A percentile compares a stretch with the other conserved stretches of the same genome.
Evolutionary conservation across 2,329 filamentous ascomycete genomes (phyloP).

Genomic region (Tothia fuscella): DNA sequence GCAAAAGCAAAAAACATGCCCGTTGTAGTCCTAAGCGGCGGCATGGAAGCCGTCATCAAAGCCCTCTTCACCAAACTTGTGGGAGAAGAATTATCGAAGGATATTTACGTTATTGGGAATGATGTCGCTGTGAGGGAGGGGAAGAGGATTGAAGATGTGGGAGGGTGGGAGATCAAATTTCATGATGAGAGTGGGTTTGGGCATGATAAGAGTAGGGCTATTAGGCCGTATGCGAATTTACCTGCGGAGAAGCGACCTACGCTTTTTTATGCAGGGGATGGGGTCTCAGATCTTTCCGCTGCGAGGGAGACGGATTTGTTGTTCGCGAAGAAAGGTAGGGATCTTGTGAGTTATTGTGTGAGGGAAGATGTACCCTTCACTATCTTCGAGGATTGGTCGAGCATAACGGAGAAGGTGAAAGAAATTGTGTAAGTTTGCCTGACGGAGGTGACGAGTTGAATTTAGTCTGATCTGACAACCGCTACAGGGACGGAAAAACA

Average conservation of each 20-base stretch:
- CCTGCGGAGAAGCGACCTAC: constrained; percentile 58
- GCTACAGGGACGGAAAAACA: constrained; percentile 49
- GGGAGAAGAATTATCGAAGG: constrained; percentile 63
- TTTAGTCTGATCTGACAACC: background rate
- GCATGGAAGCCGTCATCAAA: constrained; percentile 86
- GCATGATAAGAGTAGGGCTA: constrained; percentile 92
- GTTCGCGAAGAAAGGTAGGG: constrained; percentile 84
- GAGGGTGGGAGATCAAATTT: constrained; percentile 79
- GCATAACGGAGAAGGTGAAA: constrained; percentile 64
- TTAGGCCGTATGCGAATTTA: constrained; percentile 72
- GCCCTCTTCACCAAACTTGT: constrained; percentile 70
- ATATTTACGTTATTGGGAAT: constrained; percentile 88
- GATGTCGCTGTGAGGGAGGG: constrained; percentile 55
- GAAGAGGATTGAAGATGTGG: constrained; percentile 64
- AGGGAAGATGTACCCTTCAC: constrained; percentile 77
- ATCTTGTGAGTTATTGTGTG: constrained; percentile 79
- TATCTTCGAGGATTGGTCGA: constrained; percentile 72
- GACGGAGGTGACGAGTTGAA: background rate
- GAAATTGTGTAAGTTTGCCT: constrained; percentile 44
- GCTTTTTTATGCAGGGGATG: constrained; percentile 91
- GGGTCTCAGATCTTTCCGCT: constrained; percentile 83
- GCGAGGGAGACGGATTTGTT: constrained; percentile 86
- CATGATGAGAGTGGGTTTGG: constrained; percentile 84
- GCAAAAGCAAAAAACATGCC: constrained; percentile 71
- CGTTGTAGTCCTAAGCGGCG: constrained; percentile 80